A percentile compares a stretch with the other conserved stretches of the same genome.
Evolutionary conservation across 1,284 basidiomycete genomes (phyloP).

Genomic region (Microbotryum scabiosae): DNA sequence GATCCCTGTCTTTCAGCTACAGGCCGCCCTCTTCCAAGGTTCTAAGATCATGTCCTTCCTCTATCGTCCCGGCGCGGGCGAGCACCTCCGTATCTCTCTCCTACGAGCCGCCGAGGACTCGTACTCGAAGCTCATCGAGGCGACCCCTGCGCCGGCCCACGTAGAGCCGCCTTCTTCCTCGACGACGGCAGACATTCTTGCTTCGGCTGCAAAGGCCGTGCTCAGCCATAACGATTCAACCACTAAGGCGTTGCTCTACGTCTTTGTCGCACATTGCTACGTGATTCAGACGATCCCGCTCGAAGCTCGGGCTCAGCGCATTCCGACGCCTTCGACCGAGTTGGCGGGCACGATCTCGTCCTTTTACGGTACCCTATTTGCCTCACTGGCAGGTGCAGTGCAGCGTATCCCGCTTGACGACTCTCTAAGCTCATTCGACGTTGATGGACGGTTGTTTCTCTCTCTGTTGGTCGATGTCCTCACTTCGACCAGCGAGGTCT

Average conservation of each 20-base stretch:
- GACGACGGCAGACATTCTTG: conserved; percentile 12
- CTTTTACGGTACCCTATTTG: conserved; percentile 16
- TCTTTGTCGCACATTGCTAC: conserved; percentile 24
- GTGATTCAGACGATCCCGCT: conserved; percentile 25
- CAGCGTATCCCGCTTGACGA: conserved; percentile 28
- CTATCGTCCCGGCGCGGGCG: neutral
- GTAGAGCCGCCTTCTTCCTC: conserved; percentile 9
- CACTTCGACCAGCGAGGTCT: conserved; percentile 4
- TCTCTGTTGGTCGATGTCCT: conserved; percentile 43
- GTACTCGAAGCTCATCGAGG: conserved; percentile 11
- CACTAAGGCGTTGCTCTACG: conserved; percentile 17
- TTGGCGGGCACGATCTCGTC: conserved; percentile 15
- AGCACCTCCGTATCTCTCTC: conserved; percentile 12
- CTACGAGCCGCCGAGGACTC: conserved; percentile 6
- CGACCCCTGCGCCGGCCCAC: conserved; percentile 3
- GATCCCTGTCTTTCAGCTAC: conserved; percentile 49
- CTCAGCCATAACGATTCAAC: conserved; percentile 8
- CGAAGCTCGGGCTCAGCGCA: conserved; percentile 21
- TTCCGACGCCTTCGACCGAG: conserved; percentile 14
- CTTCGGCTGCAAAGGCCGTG: conserved; percentile 11
- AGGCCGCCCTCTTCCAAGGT: conserved; percentile 52
- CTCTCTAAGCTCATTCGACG: conserved; percentile 38
- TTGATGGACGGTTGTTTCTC: conserved; percentile 51
- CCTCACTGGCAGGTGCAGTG: conserved; percentile 3
- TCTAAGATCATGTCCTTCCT: conserved; percentile 48